Evolutionary conservation across 352 stramenopile species (phyloP).

Genomic region (Globisporangium paroecandrum): DNA sequence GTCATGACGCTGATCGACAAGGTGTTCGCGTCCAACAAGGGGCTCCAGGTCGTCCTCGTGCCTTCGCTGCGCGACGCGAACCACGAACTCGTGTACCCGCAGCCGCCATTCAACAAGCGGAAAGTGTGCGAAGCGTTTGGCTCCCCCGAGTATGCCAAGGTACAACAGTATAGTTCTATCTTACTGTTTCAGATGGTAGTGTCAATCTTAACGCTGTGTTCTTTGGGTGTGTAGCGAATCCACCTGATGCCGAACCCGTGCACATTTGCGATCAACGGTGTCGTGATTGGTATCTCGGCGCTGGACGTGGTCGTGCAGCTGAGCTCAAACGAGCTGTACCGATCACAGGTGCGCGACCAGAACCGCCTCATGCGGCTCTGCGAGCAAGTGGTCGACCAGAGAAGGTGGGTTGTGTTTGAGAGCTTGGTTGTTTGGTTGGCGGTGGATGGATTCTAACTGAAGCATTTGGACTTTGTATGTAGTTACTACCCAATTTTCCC

Average conservation of each 20-base stretch:
- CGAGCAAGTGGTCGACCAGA: conserved; percentile 79
- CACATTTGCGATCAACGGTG: conserved; percentile 93
- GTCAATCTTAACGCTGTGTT: not conserved
- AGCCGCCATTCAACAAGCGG: conserved; percentile 91
- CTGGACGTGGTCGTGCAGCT: conserved; percentile 90
- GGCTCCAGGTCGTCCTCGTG: conserved; percentile 91
- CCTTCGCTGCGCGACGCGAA: conserved; percentile 95
- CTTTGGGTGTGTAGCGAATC: conserved; percentile 56
- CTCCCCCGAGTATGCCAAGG: conserved; percentile 54
- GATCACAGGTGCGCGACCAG: conserved; percentile 49
- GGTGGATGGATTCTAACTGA: not conserved
- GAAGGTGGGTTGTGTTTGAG: conserved; percentile 37
- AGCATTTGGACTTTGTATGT: not conserved
- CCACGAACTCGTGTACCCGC: conserved; percentile 93
- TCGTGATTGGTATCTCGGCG: conserved; percentile 91
- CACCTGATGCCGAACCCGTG: conserved; percentile 95
- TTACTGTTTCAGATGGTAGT: too few relatives aligned
- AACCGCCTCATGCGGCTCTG: conserved; percentile 73
- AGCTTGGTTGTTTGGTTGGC: not conserved
- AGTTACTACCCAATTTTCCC: conserved; percentile 84
- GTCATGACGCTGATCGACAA: conserved; percentile 78
- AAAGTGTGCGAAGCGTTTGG: conserved; percentile 74
- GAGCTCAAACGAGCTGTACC: conserved; percentile 77
- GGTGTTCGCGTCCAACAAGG: conserved; percentile 42
- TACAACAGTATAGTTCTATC: conserved; percentile 6